Evolutionary conservation across 176 grass and related monocot genomes (phyloP), one percentile per base, ranked within the genome.

Genomic region (Oryza meridionalis): DNA sequence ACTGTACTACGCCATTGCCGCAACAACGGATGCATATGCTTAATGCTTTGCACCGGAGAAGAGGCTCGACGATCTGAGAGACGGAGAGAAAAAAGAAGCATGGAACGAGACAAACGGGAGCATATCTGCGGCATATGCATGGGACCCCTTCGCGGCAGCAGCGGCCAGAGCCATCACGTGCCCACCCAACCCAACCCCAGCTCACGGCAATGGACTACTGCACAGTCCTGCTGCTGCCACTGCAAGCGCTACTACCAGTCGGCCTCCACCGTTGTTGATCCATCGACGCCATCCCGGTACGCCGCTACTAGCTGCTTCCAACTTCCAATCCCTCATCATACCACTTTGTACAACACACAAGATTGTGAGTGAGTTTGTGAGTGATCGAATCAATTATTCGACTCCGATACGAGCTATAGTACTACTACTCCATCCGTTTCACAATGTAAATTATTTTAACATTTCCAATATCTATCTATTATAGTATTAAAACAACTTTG

Each of bases 211-310:
- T n/a, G 59, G 59, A 79, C 25, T 21, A 79, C 19, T 7, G 37
- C 69, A 45, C 58, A 58, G 12, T 19, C 3, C 22, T 32, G 15
- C 46, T 24, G 25, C 47, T 33, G 14, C 49, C 49, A 16, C 49
- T 51, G 49, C 49, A 51, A 51, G 49, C 5, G 17, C 49, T 31
- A 58, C 40, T 51, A 2, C 31, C 37, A 12, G 45, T 40, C 35
- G 21, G 67, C 33, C 29, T 69, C 65, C 65, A 55, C 69, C 45
- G 77, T 69, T 67, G 77, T 69, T 67, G 72, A 55, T 51, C 65
- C 37, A 4, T 69, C 25, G 53, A 58, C 19, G 53, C 17, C 53
- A 58, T 7, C 53, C 2, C 17, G 53, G 53, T 9, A 21, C 17
- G 17, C 51, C 7, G 37, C 58, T 6, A 43, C n/a, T 31, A 31